Evolutionary conservation across 169 alveolate genomes (phyloP).

Genomic region (Eimeria sp.): DNA sequence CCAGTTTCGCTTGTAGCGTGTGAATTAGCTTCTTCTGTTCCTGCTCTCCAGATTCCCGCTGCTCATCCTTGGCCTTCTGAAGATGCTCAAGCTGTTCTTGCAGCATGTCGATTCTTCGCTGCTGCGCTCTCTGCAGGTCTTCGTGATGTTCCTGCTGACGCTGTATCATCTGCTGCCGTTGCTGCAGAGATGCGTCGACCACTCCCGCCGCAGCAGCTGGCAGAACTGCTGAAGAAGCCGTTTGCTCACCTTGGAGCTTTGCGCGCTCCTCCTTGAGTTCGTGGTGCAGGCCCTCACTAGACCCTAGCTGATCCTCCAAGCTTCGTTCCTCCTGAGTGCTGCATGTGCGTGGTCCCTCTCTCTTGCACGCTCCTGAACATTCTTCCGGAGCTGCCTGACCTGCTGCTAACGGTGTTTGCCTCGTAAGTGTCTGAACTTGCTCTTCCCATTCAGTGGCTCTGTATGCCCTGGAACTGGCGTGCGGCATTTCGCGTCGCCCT

Average conservation of each 20-base stretch:
- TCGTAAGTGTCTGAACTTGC: not conserved
- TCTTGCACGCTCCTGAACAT: not conserved
- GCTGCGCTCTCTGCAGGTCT: slow-evolving; percentile 69
- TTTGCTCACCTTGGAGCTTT: slow-evolving; percentile 59
- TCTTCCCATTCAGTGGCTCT: slow-evolving; percentile 2
- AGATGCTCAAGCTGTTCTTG: slow-evolving; percentile 65
- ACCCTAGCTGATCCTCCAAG: not conserved
- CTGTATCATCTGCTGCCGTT: slow-evolving; percentile 66
- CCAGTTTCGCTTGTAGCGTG: slow-evolving; percentile 52
- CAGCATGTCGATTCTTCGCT: slow-evolving; percentile 56
- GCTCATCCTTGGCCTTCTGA: slow-evolving; percentile 46
- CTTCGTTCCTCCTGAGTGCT: slow-evolving; percentile 3
- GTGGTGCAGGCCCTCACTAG: slow-evolving; percentile 2
- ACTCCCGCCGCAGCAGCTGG: slow-evolving; percentile 72
- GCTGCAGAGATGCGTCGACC: slow-evolving; percentile 70
- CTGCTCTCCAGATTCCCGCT: slow-evolving; percentile 62
- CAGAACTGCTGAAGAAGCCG: slow-evolving; percentile 67
- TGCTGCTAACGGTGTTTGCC: not conserved
- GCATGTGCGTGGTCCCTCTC: not conserved
- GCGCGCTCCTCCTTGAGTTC: not conserved
- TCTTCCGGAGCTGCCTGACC: not conserved
- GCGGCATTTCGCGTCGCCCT: not conserved
- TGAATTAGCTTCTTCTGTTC: slow-evolving; percentile 51
- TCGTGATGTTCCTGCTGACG: slow-evolving; percentile 75
- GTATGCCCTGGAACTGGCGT: not conserved